Evolutionary conservation across 352 stramenopile genomes (phyloP).

Genomic region (Pythium aquatile): DNA sequence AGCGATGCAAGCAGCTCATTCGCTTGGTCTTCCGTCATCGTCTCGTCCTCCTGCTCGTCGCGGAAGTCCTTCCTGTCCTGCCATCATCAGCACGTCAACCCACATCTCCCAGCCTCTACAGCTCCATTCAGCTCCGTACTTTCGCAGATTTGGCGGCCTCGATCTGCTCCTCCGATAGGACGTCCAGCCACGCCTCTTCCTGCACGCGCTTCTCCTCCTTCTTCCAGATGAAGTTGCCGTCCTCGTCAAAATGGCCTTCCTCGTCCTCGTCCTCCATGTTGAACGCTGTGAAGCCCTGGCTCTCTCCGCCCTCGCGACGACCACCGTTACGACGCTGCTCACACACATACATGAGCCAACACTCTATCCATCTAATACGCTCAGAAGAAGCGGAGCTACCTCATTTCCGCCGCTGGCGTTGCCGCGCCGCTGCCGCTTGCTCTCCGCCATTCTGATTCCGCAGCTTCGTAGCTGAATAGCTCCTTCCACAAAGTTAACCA

Average conservation of each 20-base stretch:
- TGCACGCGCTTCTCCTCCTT: slow-evolving; percentile 71
- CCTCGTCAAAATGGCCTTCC: slow-evolving; percentile 79
- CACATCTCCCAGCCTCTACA: neutral
- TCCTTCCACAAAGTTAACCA: slow-evolving; percentile 18
- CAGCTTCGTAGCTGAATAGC: neutral
- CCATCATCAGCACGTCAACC: neutral
- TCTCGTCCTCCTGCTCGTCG: slow-evolving; percentile 53
- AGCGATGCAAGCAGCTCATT: slow-evolving; percentile 55
- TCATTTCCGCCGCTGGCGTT: neutral
- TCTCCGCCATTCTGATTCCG: slow-evolving; percentile 17
- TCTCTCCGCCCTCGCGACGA: slow-evolving; percentile 1
- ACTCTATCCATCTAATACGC: neutral
- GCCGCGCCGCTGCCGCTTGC: slow-evolving; percentile 28
- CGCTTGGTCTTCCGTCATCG: slow-evolving; percentile 53
- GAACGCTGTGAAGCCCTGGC: slow-evolving; percentile 68
- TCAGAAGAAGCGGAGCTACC: neutral
- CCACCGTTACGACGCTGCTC: slow-evolving; percentile 7
- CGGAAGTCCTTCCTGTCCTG: slow-evolving; percentile 54
- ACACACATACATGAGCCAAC: neutral
- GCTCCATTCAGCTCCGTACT: slow-evolving; percentile 11
- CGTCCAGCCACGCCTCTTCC: slow-evolving; percentile 82
- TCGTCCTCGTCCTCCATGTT: slow-evolving; percentile 86
- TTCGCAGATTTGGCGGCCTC: slow-evolving; percentile 58
- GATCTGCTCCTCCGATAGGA: slow-evolving; percentile 72
- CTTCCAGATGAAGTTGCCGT: slow-evolving; percentile 82